Base-by-base conservation (phyloP, 1,284 basidiomycete genomes). In the Tausonia pullulans region DNA sequence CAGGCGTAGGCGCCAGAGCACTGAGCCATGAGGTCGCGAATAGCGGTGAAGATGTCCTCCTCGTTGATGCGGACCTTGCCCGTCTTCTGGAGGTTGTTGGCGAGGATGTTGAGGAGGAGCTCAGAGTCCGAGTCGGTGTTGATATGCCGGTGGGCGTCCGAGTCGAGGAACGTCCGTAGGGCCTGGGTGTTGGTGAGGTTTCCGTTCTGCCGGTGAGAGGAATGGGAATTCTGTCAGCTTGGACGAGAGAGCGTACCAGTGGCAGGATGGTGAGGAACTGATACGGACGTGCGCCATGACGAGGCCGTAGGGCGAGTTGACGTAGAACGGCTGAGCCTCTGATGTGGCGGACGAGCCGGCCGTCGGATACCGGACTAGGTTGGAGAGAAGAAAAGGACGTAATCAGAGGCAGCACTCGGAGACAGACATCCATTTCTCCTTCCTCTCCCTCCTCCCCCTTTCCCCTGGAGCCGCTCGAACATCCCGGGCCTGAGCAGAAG, bases 321-420 rank as follows among this genome's bases (percentile, higher is more conserved):
- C 96, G 76, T 99, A 99, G 82, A 99, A 99, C 2, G 96, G 96
- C 75, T 99, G 96, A 4, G 96, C 94, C 76, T 99, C 96, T n/a
- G 94, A 87, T 71, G 97, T 88, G 66, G 93, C 90, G 63, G 93
- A 96, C 73, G 90, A 93, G 62, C 96, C 96, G 62, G 96, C 96
- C 68, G 96, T 98, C 41, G 96, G 96, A 79, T 99, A 97, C 65
- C 94, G 85, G 68, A 94, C 93, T 96, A 60, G 10, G 66, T 39
- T 45, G 58, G 60, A 58, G 45, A 14, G 14, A 27, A 43, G 1
- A 4, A 7, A 11, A 27, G 11, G 27, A 43, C 5, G 9, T 27
- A 27, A 45, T 52, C 27, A 27, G 27, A 27, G 27, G 27, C 2
- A 27, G 39, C 51, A 16, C 39, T 49, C 14, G 48, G 49, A 50